Evolutionary conservation across 1,284 basidiomycete species (phyloP), one percentile per base, ranked within the genome.

Genomic region (Ceratobasidium theobromae): DNA sequence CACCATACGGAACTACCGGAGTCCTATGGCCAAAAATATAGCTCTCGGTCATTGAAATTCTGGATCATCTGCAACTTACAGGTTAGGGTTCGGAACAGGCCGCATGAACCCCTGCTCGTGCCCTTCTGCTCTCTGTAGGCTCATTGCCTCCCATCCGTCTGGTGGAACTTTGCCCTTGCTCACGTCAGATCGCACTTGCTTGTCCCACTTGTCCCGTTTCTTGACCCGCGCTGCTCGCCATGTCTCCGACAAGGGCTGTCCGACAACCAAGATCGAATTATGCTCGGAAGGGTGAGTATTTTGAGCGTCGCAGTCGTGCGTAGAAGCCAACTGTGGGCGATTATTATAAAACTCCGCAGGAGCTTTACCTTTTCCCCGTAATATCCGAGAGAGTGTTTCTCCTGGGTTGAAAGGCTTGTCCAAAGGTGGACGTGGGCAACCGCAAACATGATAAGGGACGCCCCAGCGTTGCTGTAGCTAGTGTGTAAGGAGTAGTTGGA

Each of bases 261-360:
- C 65, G 14, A 52, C 27, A 6, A 73, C 48, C 1, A 70, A 45
- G 40, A 73, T 57, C 6, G 69, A 41, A 45, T 71, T 69, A 65
- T 73, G 74, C 48, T 72, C 70, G 0, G 71, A 72, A 0, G 74
- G 69, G 62, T 73, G 74, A 0, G 74, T 73, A 30, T 66, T 66
- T 5, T 68, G 69, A 16, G 66, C 65, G 18, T 72, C 71, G 33
- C 33, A 66, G 27, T 72, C 71, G 14, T 40, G 30, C 0, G 38
- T 54, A 1, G 67, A 68, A 21, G 69, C 16, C 3, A 71, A 32
- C 28, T 71, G 66, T 3, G 69, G 71, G 14, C 62, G 69, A n/a
- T 53, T n/a, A 53, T 72, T 69, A 33, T 21, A 32, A 5, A 67
- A 46, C 4, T 57, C 51, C 1, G 27, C 30, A 21, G 53, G 49